phyloP scores from a whole-genome alignment of 2,329 filamentous ascomycete genomes.

The Talaromyces amestolkiae region DNA sequence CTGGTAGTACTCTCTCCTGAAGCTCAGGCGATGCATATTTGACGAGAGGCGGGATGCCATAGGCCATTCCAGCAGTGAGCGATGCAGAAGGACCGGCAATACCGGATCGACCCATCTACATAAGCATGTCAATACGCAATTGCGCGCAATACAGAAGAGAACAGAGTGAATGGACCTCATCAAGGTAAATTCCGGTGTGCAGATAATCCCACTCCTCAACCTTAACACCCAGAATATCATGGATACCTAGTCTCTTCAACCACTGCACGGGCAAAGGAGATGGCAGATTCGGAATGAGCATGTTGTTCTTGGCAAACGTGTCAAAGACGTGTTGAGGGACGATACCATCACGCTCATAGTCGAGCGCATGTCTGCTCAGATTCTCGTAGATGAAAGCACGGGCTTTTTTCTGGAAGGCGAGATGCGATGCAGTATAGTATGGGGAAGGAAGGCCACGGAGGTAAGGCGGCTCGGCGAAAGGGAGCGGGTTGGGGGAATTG shows the following conservation, averaged over 20 bases:
- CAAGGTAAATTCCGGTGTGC: slow-evolving; percentile 66
- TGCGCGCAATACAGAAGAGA: not conserved
- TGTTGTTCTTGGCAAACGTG: slow-evolving; percentile 63
- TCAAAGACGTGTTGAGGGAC: slow-evolving; percentile 64
- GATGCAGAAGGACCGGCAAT: slow-evolving; percentile 62
- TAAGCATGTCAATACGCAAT: not conserved
- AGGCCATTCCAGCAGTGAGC: slow-evolving; percentile 70
- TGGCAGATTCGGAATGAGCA: slow-evolving; percentile 68
- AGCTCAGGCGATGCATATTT: slow-evolving; percentile 64
- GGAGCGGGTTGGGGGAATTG: slow-evolving; percentile 45
- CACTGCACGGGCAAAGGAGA: slow-evolving; percentile 67
- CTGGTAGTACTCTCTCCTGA: slow-evolving; percentile 66
- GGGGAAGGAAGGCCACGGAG: slow-evolving; percentile 67
- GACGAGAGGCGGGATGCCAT: slow-evolving; percentile 68
- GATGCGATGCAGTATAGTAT: slow-evolving; percentile 67
- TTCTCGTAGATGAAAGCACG: slow-evolving; percentile 65
- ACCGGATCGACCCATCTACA: slow-evolving; percentile 62
- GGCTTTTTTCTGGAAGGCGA: slow-evolving; percentile 65
- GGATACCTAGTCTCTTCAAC: slow-evolving; percentile 64
- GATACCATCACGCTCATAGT: slow-evolving; percentile 67
- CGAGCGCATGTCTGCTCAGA: slow-evolving; percentile 60
- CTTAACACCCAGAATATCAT: slow-evolving; percentile 64
- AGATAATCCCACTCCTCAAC: slow-evolving; percentile 74
- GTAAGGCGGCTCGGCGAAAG: slow-evolving; percentile 72
- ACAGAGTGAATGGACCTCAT: slow-evolving; percentile 51